Percentiles rank a stretch among this genome's conserved stretches.
These are phyloP conservation scores for Clarkia xantiana DNA, from an alignment of 345 rosid genomes.

Conservation along the genomic window DNA sequence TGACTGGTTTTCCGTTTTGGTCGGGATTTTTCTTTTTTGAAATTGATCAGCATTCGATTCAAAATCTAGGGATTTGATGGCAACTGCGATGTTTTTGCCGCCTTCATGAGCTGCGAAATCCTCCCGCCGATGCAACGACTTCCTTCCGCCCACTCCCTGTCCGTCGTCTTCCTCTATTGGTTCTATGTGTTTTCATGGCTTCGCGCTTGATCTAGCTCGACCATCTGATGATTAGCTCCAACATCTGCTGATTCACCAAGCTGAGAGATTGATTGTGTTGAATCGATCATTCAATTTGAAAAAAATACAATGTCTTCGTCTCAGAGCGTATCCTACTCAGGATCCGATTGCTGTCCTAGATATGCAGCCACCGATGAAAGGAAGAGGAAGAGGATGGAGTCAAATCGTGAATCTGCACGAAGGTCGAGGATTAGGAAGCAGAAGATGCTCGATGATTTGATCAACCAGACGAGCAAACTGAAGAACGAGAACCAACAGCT, in stretches of 20 bases:
- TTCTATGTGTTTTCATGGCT: slow-evolving; percentile 69
- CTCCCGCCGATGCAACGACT: slow-evolving; percentile 45
- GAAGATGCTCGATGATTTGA: slow-evolving; percentile 48
- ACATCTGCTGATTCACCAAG: neutral
- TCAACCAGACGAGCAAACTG: slow-evolving; percentile 31
- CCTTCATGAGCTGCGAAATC: slow-evolving; percentile 40
- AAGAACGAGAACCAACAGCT: slow-evolving; percentile 32
- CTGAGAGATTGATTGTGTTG: neutral
- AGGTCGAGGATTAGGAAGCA: slow-evolving; percentile 75
- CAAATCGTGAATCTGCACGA: slow-evolving; percentile 83
- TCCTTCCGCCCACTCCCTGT: slow-evolving; percentile 72
- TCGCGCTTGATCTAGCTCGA: slow-evolving; percentile 3
- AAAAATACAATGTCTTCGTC: slow-evolving; percentile 19
- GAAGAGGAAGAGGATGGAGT: slow-evolving; percentile 80
- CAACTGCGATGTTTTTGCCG: slow-evolving; percentile 10
- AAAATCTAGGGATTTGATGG: neutral
- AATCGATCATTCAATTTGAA: neutral
- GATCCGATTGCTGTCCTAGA: slow-evolving; percentile 52
- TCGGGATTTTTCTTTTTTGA: neutral
- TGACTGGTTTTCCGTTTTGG: neutral
- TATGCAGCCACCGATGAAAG: slow-evolving; percentile 38
- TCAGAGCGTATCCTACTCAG: slow-evolving; percentile 36
- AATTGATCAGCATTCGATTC: neutral
- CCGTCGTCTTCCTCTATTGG: slow-evolving; percentile 88
- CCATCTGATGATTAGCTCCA: neutral